Evolutionary conservation across 345 rosid species (phyloP).

Genomic region (Syzygium jambos): DNA sequence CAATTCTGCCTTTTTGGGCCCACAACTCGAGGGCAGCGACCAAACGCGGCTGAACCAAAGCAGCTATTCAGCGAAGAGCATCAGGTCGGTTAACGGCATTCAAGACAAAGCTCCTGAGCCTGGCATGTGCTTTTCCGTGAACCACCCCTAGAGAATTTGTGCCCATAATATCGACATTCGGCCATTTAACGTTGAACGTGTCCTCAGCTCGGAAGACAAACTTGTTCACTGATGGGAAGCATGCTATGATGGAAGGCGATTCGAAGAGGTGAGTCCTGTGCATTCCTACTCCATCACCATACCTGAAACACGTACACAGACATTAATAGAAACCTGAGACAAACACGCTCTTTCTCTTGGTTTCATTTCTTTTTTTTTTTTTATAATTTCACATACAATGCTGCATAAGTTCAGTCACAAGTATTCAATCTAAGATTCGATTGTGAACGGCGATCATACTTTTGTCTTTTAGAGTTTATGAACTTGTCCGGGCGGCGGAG

Average conservation of each 20-base stretch:
- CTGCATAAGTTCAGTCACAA: neutral
- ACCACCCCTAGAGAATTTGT: constrained; percentile 4
- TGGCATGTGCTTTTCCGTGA: constrained; percentile 20
- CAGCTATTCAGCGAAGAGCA: constrained; percentile 22
- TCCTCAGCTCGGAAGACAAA: constrained; percentile 12
- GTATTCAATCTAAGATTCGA: neutral
- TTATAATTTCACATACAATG: neutral
- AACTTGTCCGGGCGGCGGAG: constrained; percentile 26
- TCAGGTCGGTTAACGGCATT: constrained; percentile 21
- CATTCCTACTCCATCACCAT: constrained; percentile 34
- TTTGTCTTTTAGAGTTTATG: constrained; percentile 24
- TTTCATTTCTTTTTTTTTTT: neutral
- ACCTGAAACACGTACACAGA: constrained; percentile 4
- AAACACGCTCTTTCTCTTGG: neutral
- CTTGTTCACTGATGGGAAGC: constrained; percentile 22
- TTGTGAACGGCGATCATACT: constrained; percentile 8
- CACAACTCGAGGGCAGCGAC: constrained; percentile 24
- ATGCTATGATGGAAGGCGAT: constrained; percentile 24
- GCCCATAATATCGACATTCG: constrained; percentile 1
- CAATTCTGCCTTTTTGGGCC: constrained; percentile 18
- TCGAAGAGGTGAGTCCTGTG: constrained; percentile 24
- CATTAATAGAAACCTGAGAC: neutral
- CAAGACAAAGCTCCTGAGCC: constrained; percentile 16
- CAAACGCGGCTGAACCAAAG: constrained; percentile 16
- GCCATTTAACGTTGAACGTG: constrained; percentile 18